phyloP scores from a whole-genome alignment of 2,329 filamentous ascomycete species.

The Penicillium hordei region DNA sequence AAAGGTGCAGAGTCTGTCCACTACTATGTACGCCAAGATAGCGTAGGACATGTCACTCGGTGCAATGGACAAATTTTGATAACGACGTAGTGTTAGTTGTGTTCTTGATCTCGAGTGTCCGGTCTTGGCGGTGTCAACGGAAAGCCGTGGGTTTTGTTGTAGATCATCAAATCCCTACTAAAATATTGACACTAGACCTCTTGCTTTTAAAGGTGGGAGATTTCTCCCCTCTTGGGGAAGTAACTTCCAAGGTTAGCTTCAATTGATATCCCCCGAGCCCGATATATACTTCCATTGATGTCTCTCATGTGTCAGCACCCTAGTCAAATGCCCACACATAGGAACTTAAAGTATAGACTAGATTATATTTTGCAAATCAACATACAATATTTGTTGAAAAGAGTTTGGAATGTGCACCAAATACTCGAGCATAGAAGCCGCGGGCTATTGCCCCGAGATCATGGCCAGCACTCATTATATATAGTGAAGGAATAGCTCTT shows the following conservation, averaged over 20 bases:
- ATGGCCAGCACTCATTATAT: not conserved
- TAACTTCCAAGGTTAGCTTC: not conserved
- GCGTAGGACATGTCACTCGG: not conserved
- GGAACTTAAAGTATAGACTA: not conserved
- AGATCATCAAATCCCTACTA: not conserved
- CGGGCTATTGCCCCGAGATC: not conserved
- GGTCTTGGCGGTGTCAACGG: not conserved
- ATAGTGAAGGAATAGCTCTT: not conserved
- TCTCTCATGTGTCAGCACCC: not conserved
- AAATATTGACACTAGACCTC: not conserved
- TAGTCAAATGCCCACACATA: not conserved
- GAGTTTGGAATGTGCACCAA: not conserved
- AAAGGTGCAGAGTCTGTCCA: not conserved
- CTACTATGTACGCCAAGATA: not conserved
- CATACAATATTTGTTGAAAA: not conserved
- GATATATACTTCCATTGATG: not conserved
- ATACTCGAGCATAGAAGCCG: not conserved
- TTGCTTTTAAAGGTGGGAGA: too few relatives aligned
- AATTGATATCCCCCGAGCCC: too few relatives aligned
- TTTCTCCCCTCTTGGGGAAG: not conserved
- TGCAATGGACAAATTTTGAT: not conserved
- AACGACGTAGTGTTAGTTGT: slow-evolving; percentile 4
- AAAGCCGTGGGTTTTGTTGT: not conserved
- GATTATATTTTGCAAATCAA: not conserved
- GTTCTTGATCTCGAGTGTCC: slow-evolving; percentile 1